phyloP scores from a whole-genome alignment of 2,329 filamentous ascomycete species.

The Tothia fuscella region DNA sequence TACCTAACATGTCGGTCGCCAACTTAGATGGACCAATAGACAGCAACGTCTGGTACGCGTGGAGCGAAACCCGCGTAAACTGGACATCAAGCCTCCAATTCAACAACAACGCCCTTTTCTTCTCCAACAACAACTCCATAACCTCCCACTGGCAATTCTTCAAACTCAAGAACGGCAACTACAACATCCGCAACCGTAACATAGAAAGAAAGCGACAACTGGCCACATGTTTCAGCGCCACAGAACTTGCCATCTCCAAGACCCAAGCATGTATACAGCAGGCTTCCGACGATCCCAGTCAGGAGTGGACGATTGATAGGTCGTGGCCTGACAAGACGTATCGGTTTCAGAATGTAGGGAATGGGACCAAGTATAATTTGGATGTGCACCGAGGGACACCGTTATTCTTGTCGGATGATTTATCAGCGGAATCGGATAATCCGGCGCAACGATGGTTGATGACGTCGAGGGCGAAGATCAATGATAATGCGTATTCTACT shows the following conservation, averaged over 20 bases:
- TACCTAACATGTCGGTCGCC: too few species aligned
- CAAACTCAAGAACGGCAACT: not conserved
- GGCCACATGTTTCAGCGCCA: constrained; percentile 3
- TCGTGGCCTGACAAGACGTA: constrained; percentile 6
- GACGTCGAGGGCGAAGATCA: constrained; percentile 1
- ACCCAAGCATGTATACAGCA: constrained; percentile 6
- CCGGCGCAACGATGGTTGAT: constrained; percentile 8
- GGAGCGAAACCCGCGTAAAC: constrained; percentile 6
- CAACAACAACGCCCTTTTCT: not conserved
- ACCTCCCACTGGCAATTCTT: constrained; percentile 6
- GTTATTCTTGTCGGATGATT: not conserved
- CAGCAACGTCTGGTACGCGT: constrained; percentile 6
- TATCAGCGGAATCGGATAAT: not conserved
- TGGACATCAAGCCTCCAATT: constrained; percentile 1
- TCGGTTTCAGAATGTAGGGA: constrained; percentile 3
- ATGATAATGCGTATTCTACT: constrained; percentile 5
- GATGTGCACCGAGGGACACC: constrained; percentile 5
- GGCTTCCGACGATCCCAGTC: not conserved
- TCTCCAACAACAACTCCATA: not conserved
- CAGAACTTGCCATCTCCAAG: not conserved
- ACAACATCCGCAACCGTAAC: not conserved
- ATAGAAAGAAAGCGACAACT: constrained; percentile 3
- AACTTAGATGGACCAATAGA: too few species aligned
- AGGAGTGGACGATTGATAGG: constrained; percentile 6
- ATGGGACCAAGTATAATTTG: constrained; percentile 3